Conservation (phyloP, 2,329 filamentous ascomycete genomes). For the Fusarium austroafricanum region DNA sequence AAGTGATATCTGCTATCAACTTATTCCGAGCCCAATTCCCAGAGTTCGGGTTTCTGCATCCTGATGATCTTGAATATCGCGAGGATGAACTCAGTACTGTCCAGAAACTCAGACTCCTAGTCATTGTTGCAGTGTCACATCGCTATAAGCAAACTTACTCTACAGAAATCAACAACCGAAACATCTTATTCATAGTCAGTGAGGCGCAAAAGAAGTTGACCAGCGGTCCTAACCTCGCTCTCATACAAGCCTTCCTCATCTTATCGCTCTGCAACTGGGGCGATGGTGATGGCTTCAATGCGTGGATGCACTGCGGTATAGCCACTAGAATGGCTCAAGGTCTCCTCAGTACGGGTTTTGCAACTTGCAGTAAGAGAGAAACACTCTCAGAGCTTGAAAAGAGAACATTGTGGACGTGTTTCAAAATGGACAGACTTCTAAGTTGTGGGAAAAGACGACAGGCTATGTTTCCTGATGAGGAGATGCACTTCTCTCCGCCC, state of each 20-base stretch:
- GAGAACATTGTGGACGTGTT: constrained; percentile 41
- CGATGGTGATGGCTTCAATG: constrained; percentile 43
- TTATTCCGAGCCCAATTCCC: constrained; percentile 41
- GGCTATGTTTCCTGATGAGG: constrained; percentile 37
- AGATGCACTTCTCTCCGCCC: constrained; percentile 29
- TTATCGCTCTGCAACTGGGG: constrained; percentile 43
- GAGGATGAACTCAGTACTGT: constrained; percentile 2
- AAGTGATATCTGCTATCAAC: constrained; percentile 23
- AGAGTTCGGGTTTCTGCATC: constrained; percentile 42
- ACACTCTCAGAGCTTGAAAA: constrained; percentile 39
- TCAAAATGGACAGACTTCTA: constrained; percentile 40
- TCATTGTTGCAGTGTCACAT: constrained; percentile 28
- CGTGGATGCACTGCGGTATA: constrained; percentile 45
- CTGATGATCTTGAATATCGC: constrained; percentile 40
- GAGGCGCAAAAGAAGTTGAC: constrained; percentile 35
- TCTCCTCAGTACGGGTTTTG: constrained; percentile 33
- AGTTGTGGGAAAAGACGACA: constrained; percentile 41
- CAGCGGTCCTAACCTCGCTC: constrained; percentile 20
- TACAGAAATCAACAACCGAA: background rate
- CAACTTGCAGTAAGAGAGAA: constrained; percentile 22
- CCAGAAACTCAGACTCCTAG: constrained; percentile 35
- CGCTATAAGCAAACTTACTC: constrained; percentile 13
- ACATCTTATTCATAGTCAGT: constrained; percentile 2
- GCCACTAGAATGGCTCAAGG: constrained; percentile 44
- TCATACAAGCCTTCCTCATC: constrained; percentile 41